These are phyloP conservation scores for Trichophyton verrucosum DNA, from an alignment of 2,329 filamentous ascomycete genomes.

Conservation along the genomic window DNA sequence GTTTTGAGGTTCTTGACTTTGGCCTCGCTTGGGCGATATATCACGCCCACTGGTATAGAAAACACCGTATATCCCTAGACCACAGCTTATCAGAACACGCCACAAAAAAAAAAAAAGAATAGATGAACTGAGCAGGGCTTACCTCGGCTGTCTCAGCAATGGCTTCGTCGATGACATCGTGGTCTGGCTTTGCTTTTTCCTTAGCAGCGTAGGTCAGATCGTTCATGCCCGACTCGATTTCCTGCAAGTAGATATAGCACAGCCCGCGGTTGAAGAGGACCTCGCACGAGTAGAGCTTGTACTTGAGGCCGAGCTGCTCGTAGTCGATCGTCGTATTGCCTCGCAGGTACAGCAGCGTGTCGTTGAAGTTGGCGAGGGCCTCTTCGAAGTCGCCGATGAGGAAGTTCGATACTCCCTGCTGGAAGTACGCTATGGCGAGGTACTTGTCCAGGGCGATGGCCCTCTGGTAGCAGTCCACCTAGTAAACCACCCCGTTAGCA, in stretches of 20 bases:
- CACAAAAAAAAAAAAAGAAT: neutral
- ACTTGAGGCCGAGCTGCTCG: conserved; percentile 84
- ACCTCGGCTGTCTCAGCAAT: conserved; percentile 89
- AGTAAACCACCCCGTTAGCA: neutral
- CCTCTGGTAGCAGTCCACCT: conserved; percentile 92
- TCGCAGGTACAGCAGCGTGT: conserved; percentile 83
- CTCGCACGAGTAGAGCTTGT: conserved; percentile 95
- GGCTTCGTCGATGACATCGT: conserved; percentile 96
- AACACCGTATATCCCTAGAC: conserved; percentile 89
- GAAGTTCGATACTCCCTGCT: conserved; percentile 97
- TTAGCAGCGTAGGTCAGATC: conserved; percentile 84
- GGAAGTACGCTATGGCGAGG: conserved; percentile 93
- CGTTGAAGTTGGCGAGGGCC: conserved; percentile 95
- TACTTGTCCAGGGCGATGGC: conserved; percentile 87
- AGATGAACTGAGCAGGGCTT: conserved; percentile 19
- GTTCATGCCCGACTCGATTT: conserved; percentile 79
- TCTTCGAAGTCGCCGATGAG: conserved; percentile 94
- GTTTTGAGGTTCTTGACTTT: conserved; percentile 98
- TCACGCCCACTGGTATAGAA: conserved; percentile 88
- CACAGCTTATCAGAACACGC: neutral
- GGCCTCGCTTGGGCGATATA: conserved; percentile 91
- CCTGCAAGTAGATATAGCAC: conserved; percentile 93
- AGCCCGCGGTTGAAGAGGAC: conserved; percentile 94
- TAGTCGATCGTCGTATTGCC: conserved; percentile 98
- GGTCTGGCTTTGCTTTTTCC: conserved; percentile 91